Evolutionary conservation across 768 basidiomycete species (phyloP).

Genomic region (Hygrophorus pudorinus): DNA sequence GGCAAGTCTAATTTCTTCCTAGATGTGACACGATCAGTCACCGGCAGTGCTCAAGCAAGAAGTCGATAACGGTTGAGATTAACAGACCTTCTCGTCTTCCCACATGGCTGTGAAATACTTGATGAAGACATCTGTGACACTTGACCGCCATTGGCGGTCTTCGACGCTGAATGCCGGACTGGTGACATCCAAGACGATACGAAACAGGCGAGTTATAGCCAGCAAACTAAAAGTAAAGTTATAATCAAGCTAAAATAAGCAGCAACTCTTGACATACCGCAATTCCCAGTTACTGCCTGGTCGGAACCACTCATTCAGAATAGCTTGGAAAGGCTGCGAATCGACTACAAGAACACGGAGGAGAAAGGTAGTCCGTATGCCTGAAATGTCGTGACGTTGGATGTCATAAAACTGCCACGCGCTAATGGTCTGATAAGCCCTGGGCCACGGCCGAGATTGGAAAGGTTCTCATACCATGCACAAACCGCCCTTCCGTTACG

Average conservation of each 20-base stretch:
- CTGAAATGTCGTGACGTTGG: slow-evolving; percentile 44
- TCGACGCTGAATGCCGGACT: slow-evolving; percentile 52
- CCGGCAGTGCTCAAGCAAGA: neutral
- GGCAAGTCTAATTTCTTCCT: slow-evolving; percentile 64
- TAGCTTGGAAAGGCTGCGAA: slow-evolving; percentile 44
- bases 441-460: neutral
- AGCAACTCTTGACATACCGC: slow-evolving; percentile 29
- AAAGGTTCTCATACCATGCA: slow-evolving; percentile 36
- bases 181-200: slow-evolving; percentile 55
- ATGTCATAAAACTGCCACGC: slow-evolving; percentile 61
- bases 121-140: slow-evolving; percentile 47
- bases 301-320: slow-evolving; percentile 34
- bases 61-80: neutral
- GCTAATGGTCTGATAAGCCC: slow-evolving; percentile 23
- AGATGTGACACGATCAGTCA: neutral
- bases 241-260: neutral
- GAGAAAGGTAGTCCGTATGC: slow-evolving; percentile 45
- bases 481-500: slow-evolving; percentile 50
- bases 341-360: slow-evolving; percentile 55
- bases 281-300: slow-evolving; percentile 32
- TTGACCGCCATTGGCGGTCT: slow-evolving; percentile 59
- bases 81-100: slow-evolving; percentile 48
- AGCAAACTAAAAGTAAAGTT: slow-evolving; percentile 29
- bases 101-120: slow-evolving; percentile 55
- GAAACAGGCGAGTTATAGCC: slow-evolving; percentile 47